Percentiles rank a stretch among this genome's conserved stretches.
phyloP scores from a whole-genome alignment of 257 asterid genomes.

The Verbena officinalis region DNA sequence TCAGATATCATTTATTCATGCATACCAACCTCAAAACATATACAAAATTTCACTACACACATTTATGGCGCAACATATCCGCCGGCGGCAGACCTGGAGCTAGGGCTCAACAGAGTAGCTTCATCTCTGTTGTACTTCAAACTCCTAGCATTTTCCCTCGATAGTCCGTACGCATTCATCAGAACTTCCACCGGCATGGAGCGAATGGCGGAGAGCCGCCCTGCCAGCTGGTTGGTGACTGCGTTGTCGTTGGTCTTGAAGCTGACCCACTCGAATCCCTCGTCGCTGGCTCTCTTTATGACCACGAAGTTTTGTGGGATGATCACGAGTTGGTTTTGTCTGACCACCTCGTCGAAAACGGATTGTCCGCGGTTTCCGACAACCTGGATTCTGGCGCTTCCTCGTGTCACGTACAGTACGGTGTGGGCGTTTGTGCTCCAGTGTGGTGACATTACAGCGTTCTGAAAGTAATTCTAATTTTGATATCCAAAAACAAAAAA shows the following conservation, averaged over 20 bases:
- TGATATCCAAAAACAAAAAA: too few species aligned
- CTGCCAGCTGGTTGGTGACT: slow-evolving; percentile 45
- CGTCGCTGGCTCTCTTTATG: slow-evolving; percentile 51
- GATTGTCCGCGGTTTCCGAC: slow-evolving; percentile 49
- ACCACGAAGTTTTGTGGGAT: slow-evolving; percentile 66
- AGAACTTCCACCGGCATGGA: slow-evolving; percentile 63
- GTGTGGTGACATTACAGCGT: slow-evolving; percentile 56
- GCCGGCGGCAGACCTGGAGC: not conserved
- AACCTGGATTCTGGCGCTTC: slow-evolving; percentile 59
- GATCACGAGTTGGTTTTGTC: slow-evolving; percentile 51
- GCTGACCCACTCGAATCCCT: slow-evolving; percentile 63
- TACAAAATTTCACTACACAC: not conserved
- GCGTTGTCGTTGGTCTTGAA: slow-evolving; percentile 72
- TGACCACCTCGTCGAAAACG: slow-evolving; percentile 52
- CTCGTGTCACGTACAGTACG: slow-evolving; percentile 46
- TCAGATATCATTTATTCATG: slow-evolving; percentile 6
- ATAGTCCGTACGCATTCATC: slow-evolving; percentile 49
- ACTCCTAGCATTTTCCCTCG: slow-evolving; percentile 47
- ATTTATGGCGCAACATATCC: not conserved
- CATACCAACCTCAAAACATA: not conserved
- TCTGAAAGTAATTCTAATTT: slow-evolving; percentile 26
- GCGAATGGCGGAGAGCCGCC: slow-evolving; percentile 60
- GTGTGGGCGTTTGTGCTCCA: slow-evolving; percentile 59
- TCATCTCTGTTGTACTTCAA: slow-evolving; percentile 67
- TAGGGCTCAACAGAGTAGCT: slow-evolving; percentile 39